Conservation (phyloP, 2,329 filamentous ascomycete species). For the Botrytis cinerea region DNA sequence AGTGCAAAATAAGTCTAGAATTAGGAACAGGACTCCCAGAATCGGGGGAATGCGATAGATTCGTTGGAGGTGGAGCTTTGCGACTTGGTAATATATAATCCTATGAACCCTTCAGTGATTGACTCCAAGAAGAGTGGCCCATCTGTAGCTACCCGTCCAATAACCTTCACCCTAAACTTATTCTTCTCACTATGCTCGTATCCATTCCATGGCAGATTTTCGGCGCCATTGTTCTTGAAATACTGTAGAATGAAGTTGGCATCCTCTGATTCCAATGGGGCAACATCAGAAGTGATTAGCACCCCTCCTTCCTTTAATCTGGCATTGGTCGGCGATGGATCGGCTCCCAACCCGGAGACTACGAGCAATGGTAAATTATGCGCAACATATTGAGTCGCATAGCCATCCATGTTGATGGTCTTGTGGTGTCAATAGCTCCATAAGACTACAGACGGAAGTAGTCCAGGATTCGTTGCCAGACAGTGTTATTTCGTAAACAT, state of each 20-base stretch:
- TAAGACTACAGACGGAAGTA: conserved; percentile 30
- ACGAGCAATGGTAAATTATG: conserved; percentile 86
- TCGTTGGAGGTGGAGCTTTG: conserved; percentile 52
- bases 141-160: conserved; percentile 71
- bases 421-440: conserved; percentile 34
- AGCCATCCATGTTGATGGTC: conserved; percentile 67
- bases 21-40: conserved; percentile 46
- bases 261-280: conserved; percentile 64
- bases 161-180: conserved; percentile 69
- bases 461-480: conserved; percentile 4
- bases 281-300: conserved; percentile 69
- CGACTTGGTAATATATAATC: conserved; percentile 57
- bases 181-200: conserved; percentile 50
- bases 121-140: conserved; percentile 30
- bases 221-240: conserved; percentile 66
- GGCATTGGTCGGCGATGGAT: conserved; percentile 42
- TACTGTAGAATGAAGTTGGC: conserved; percentile 66
- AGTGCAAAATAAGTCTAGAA: conserved; percentile 68
- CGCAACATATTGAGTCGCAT: conserved; percentile 75
- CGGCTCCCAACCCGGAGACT: conserved; percentile 70
- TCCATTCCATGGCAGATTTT: conserved; percentile 65
- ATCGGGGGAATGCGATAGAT: conserved; percentile 41
- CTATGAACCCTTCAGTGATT: conserved; percentile 45
- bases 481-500: conserved; percentile 19
- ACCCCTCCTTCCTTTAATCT: conserved; percentile 45